Conservation (phyloP, 2,329 filamentous ascomycete genomes). For the Hyphodiscus sp. region DNA sequence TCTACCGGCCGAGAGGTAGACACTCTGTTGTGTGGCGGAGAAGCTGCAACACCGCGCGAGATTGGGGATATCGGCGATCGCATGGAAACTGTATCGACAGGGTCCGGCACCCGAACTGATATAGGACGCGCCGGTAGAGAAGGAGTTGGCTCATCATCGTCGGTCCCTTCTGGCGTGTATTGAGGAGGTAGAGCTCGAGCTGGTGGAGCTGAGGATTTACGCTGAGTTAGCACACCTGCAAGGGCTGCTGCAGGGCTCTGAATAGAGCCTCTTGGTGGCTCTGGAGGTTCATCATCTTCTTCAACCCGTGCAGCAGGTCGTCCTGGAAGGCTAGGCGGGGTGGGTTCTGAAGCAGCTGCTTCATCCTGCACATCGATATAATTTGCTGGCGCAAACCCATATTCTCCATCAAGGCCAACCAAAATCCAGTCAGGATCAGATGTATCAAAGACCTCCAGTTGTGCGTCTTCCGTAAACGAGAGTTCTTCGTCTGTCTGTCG, state of each 20-base stretch:
- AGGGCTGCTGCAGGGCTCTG: slow-evolving; percentile 37
- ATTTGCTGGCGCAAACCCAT: slow-evolving; percentile 90
- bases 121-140: slow-evolving; percentile 56
- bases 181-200: slow-evolving; percentile 43
- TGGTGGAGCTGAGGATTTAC: slow-evolving; percentile 27
- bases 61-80: slow-evolving; percentile 37
- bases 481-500: slow-evolving; percentile 97
- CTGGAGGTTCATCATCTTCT: slow-evolving; percentile 22
- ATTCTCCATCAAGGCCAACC: slow-evolving; percentile 77
- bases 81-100: slow-evolving; percentile 20
- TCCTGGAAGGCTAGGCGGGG: slow-evolving; percentile 30
- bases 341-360: slow-evolving; percentile 29
- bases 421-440: slow-evolving; percentile 96
- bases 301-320: slow-evolving; percentile 31
- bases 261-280: slow-evolving; percentile 19
- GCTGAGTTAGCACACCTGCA: slow-evolving; percentile 45
- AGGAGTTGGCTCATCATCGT: slow-evolving; percentile 56
- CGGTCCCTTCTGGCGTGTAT: slow-evolving; percentile 61
- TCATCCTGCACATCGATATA: slow-evolving; percentile 70
- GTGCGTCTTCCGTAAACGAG: slow-evolving; percentile 84
- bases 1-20: slow-evolving; percentile 35
- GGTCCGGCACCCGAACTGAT: slow-evolving; percentile 40
- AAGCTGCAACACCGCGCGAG: slow-evolving; percentile 31
- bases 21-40: slow-evolving; percentile 48
- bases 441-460: slow-evolving; percentile 78